Percentiles rank a stretch among this genome's conserved stretches.
phyloP scores from a whole-genome alignment of 768 basidiomycete species.

The Pulveroboletus sp. region DNA sequence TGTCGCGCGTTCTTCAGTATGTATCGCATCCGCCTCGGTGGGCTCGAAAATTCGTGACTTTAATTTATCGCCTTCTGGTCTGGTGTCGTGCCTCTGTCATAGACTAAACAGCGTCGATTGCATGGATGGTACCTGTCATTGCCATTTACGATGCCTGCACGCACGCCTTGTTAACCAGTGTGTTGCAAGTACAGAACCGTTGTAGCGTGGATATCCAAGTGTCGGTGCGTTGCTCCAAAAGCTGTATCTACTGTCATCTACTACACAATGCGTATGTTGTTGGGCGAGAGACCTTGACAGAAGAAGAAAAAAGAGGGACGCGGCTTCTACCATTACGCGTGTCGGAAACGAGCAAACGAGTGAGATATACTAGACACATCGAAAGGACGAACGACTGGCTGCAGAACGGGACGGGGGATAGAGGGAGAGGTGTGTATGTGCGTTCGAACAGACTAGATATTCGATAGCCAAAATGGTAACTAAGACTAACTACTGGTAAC shows the following conservation, averaged over 20 bases:
- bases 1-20: neutral
- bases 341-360: neutral
- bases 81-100: neutral
- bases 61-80: neutral
- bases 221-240: constrained; percentile 21
- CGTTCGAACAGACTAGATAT: constrained; percentile 27
- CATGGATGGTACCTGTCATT: too few relatives aligned
- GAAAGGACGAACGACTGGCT: neutral
- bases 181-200: neutral
- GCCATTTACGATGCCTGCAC: too few relatives aligned
- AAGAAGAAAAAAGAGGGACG: neutral
- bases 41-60: neutral
- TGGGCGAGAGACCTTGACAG: neutral
- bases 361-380: constrained; percentile 6
- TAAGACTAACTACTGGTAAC: constrained; percentile 27
- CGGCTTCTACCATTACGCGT: neutral
- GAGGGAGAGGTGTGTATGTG: constrained; percentile 12
- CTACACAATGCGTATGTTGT: constrained; percentile 27
- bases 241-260: constrained; percentile 37
- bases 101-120: neutral
- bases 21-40: neutral
- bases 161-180: neutral
- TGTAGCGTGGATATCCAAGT: constrained; percentile 16
- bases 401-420: neutral
- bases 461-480: constrained; percentile 32